Evolutionary conservation across 83 land plant species (phyloP).

Genomic region (Thuja plicata): DNA sequence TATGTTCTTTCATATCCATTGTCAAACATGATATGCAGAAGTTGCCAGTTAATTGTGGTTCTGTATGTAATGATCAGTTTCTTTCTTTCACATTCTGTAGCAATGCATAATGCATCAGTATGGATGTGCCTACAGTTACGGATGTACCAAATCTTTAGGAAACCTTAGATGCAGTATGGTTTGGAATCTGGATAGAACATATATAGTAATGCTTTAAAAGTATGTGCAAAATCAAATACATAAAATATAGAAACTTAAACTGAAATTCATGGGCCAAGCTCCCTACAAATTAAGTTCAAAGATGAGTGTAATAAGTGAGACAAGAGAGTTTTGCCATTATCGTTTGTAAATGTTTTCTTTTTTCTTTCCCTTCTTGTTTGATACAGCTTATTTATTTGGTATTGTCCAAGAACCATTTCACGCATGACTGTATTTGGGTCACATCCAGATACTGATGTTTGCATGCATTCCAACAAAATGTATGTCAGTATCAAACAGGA

Average conservation of each 20-base stretch:
- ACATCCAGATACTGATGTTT: not conserved
- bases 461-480: not conserved
- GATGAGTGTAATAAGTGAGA: not conserved
- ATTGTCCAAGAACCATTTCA: too few species aligned
- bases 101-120: not conserved
- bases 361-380: too few species aligned
- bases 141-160: too few species aligned
- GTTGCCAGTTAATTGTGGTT: not conserved
- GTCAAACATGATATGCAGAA: not conserved
- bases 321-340: not conserved
- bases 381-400: too few species aligned
- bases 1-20: not conserved
- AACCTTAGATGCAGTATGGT: not conserved
- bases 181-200: not conserved
- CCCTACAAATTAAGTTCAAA: not conserved
- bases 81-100: not conserved
- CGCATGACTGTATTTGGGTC: not conserved
- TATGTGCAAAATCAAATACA: not conserved
- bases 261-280: not conserved
- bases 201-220: not conserved
- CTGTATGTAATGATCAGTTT: not conserved
- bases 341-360: not conserved
- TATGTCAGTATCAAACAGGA: not conserved
- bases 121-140: not conserved
- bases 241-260: too few species aligned